Evolutionary conservation across 2,329 filamentous ascomycete genomes (phyloP), one percentile per base, ranked within the genome.

Genomic region (Penicillium fuscoglaucum): DNA sequence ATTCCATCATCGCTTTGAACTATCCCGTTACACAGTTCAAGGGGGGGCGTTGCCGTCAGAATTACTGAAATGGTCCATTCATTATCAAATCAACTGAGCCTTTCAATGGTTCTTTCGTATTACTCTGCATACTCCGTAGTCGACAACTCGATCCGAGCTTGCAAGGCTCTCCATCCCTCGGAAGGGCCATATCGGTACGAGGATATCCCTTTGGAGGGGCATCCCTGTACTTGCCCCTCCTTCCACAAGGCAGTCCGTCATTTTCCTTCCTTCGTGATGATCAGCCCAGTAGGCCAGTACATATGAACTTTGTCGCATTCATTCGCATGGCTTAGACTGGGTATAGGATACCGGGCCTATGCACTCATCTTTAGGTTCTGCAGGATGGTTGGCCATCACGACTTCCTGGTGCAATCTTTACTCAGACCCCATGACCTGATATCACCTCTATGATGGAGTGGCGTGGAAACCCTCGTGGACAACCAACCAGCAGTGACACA

Each of bases 371-470:
- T 37, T 57, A 29, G 35, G 33, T 57, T 48, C 43, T 37, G 21
- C 17, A 48, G 26, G 41, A 43, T 54, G 55, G 55, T 54, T 57
- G 55, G 55, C 28, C 26, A 24, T 47, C 33, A 28, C 49, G 19
- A 33, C 48, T 50, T 55, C 19, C 9, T 31, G 37, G 29, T 35
- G 21, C 21, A 48, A 57, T 57, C 43, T 48, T 28, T 55, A 51
- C 44, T 19, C 15, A 31, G 49, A 24, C 17, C 55, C 21, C 49
- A 57, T 57, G 55, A 57, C 55, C 55, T n/a, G 50, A 48, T 43
- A 48, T 54, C 50, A 54, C 44, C 43, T 57, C 55, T 54, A 57
- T 53, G 49, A 52, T 52, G 47, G 46, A 57, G 49, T 57, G 55
- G 55, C 55, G 55, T 53, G 50, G 6, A 33, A 48, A 43, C 12